Evolutionary conservation across 495 filamentous ascomycete genomes (phyloP).

Genomic region (Penicillium canariense): DNA sequence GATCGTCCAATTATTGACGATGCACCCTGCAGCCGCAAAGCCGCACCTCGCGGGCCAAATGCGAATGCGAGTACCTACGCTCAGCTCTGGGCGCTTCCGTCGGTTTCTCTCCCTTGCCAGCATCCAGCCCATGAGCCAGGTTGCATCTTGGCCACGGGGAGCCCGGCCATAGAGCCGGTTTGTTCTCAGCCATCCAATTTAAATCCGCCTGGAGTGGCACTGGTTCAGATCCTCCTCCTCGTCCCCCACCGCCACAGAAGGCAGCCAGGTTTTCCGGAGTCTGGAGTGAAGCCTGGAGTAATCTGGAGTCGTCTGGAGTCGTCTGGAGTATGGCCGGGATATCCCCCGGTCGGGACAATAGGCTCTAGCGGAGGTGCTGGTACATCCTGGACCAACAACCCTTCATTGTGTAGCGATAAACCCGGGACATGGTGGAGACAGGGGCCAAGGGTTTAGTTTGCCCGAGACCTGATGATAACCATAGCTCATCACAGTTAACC

Average conservation of each 20-base stretch:
- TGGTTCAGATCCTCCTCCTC: conserved; percentile 18
- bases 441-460: not conserved
- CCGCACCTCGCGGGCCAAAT: conserved; percentile 17
- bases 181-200: not conserved
- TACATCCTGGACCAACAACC: not conserved
- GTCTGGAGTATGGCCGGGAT: not conserved
- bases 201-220: conserved; percentile 5
- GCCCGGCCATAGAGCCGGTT: not conserved
- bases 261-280: too few relatives aligned
- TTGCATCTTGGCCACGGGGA: not conserved
- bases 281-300: not conserved
- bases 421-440: not conserved
- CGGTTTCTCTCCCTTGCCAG: not conserved
- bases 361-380: not conserved
- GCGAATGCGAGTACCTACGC: conserved; percentile 1
- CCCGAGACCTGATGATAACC: not conserved
- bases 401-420: not conserved
- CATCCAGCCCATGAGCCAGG: not conserved
- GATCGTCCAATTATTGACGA: conserved; percentile 24
- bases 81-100: not conserved
- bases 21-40: conserved; percentile 26
- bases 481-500: too few relatives aligned
- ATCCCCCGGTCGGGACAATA: not conserved
- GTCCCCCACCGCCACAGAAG: too few relatives aligned
- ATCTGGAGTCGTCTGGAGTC: not conserved